Conservation (phyloP, 1,284 basidiomycete genomes). For the Phaffia rhodozyma region DNA sequence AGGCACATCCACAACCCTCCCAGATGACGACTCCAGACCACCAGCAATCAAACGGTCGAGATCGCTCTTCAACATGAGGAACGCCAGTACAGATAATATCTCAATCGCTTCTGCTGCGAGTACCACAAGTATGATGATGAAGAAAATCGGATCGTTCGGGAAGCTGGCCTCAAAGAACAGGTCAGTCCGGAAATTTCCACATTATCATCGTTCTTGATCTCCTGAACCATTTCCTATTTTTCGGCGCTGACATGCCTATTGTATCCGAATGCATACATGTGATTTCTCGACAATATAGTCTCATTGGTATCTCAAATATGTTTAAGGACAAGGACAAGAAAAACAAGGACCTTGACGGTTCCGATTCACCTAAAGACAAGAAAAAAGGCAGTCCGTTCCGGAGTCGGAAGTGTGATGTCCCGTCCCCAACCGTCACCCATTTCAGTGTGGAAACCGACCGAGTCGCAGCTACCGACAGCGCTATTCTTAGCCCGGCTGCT, state of each 20-base stretch:
- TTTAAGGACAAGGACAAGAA: constrained; percentile 79
- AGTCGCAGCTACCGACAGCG: constrained; percentile 46
- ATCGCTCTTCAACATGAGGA: constrained; percentile 77
- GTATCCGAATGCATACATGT: background rate
- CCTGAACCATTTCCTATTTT: background rate
- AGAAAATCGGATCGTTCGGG: constrained; percentile 87
- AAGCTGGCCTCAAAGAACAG: constrained; percentile 79
- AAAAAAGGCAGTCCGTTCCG: constrained; percentile 22
- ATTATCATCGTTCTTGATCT: background rate
- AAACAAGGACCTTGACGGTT: constrained; percentile 38
- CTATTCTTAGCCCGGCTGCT: constrained; percentile 81
- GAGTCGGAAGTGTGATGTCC: constrained; percentile 48
- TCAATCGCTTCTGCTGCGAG: constrained; percentile 93
- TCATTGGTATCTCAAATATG: constrained; percentile 83
- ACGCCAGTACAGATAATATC: constrained; percentile 93
- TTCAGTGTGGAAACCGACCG: constrained; percentile 75
- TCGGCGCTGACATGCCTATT: background rate
- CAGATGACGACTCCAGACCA: too few species aligned
- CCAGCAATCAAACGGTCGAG: constrained; percentile 19
- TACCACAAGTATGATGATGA: constrained; percentile 91
- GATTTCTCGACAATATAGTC: constrained; percentile 29
- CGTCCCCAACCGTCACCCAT: constrained; percentile 65
- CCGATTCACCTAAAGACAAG: constrained; percentile 26
- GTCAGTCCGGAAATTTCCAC: constrained; percentile 21
- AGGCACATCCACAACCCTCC: too few species aligned